Conservation (phyloP, 352 stramenopile genomes). For the Globisporangium cederbergense region DNA sequence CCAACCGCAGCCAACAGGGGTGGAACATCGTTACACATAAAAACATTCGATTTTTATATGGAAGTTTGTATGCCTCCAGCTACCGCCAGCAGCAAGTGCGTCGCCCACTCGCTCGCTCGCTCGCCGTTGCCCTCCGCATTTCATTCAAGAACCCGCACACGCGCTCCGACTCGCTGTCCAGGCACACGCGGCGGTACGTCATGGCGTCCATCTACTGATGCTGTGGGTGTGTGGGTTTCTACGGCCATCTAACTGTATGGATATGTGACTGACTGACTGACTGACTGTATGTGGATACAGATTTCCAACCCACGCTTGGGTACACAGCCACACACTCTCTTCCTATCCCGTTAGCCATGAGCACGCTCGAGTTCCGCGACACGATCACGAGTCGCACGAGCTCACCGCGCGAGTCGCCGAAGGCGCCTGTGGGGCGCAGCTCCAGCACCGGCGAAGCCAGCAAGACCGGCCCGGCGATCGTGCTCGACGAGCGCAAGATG, state of each 20-base stretch:
- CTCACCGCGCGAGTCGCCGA: neutral
- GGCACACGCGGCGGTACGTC: slow-evolving; percentile 7
- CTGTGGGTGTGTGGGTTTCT: neutral
- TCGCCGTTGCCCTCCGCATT: neutral
- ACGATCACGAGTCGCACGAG: slow-evolving; percentile 3
- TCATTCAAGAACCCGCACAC: slow-evolving; percentile 6
- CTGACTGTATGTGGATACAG: neutral
- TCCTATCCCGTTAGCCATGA: slow-evolving; percentile 8
- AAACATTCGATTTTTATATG: neutral
- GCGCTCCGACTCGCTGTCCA: neutral
- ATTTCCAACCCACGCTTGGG: slow-evolving; percentile 2
- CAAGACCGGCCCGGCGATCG: slow-evolving; percentile 28
- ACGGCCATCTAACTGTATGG: neutral
- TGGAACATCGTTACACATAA: slow-evolving; percentile 4
- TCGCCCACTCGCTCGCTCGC: neutral
- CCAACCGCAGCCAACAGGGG: slow-evolving; percentile 1
- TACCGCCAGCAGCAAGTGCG: neutral
- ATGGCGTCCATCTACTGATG: neutral
- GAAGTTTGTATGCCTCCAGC: slow-evolving; percentile 1
- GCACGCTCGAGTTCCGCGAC: slow-evolving; percentile 14
- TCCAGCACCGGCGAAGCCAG: slow-evolving; percentile 19
- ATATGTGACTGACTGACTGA: neutral
- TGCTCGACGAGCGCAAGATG: slow-evolving; percentile 72
- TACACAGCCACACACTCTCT: slow-evolving; percentile 1
- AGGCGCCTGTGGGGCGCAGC: neutral